phyloP scores from a whole-genome alignment of 331 rosid species.

The Saraca asoca region DNA sequence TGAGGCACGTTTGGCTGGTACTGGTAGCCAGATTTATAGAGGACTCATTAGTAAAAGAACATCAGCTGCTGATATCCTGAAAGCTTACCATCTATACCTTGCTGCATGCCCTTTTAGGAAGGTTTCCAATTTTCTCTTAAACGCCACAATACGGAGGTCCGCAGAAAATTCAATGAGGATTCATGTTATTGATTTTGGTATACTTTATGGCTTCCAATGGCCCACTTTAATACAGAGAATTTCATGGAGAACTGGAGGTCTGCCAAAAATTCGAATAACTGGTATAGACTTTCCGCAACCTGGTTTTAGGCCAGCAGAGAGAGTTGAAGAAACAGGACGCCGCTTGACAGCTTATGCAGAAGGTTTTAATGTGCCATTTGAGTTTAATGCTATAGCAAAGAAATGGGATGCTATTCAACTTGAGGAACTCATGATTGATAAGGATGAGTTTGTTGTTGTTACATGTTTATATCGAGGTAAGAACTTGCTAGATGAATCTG shows the following conservation, averaged over 20 bases:
- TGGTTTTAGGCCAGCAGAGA: slow-evolving; percentile 86
- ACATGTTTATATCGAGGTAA: slow-evolving; percentile 65
- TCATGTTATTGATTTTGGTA: slow-evolving; percentile 80
- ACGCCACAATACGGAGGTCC: slow-evolving; percentile 46
- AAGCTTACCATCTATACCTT: slow-evolving; percentile 67
- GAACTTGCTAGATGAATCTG: slow-evolving; percentile 77
- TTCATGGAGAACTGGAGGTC: slow-evolving; percentile 52
- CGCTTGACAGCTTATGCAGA: slow-evolving; percentile 74
- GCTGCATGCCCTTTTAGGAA: slow-evolving; percentile 82
- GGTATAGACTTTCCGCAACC: slow-evolving; percentile 86
- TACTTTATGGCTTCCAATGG: slow-evolving; percentile 88
- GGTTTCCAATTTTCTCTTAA: slow-evolving; percentile 56
- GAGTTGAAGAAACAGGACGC: slow-evolving; percentile 74
- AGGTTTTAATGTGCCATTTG: slow-evolving; percentile 62
- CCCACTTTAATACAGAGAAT: slow-evolving; percentile 69
- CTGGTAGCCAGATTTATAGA: slow-evolving; percentile 83
- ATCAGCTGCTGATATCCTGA: slow-evolving; percentile 62
- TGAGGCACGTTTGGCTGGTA: slow-evolving; percentile 88
- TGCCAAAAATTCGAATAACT: slow-evolving; percentile 73
- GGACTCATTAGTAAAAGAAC: slow-evolving; percentile 63
- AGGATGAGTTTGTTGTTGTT: slow-evolving; percentile 64
- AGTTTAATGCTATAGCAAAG: slow-evolving; percentile 72
- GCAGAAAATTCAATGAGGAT: slow-evolving; percentile 44
- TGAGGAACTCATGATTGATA: slow-evolving; percentile 73
- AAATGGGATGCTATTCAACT: slow-evolving; percentile 72